Evolutionary conservation across 345 rosid genomes (phyloP).

Genomic region (Punica granatum): DNA sequence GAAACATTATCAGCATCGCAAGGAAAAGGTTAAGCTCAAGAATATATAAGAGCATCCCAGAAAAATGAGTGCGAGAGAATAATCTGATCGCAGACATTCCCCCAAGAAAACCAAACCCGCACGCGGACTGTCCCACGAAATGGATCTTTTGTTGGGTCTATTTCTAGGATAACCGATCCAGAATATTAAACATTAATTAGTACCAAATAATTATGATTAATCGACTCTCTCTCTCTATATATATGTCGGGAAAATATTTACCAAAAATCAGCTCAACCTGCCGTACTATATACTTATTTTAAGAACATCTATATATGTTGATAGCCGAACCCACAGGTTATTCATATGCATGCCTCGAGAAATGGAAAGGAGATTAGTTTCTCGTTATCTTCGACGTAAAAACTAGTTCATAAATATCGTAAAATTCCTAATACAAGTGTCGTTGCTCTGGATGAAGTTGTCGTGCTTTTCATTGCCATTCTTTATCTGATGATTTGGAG

Average conservation of each 20-base stretch:
- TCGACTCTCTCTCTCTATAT: too few relatives aligned
- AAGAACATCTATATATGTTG: too few relatives aligned
- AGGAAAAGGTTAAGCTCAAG: too few relatives aligned
- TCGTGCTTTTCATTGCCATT: neutral
- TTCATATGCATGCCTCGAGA: too few relatives aligned
- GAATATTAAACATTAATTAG: neutral
- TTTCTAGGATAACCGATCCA: neutral
- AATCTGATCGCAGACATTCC: neutral
- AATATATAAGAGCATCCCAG: too few relatives aligned
- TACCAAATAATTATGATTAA: neutral
- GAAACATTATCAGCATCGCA: too few relatives aligned
- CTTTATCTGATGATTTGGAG: neutral
- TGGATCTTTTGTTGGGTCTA: neutral
- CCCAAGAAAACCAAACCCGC: neutral
- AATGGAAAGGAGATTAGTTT: neutral
- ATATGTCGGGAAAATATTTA: too few relatives aligned
- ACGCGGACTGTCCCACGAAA: neutral
- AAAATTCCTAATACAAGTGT: neutral
- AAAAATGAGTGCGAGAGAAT: neutral
- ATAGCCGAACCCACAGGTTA: too few relatives aligned
- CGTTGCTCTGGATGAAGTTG: neutral
- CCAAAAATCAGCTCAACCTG: too few relatives aligned
- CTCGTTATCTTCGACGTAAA: neutral
- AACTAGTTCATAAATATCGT: neutral
- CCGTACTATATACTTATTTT: too few relatives aligned